phyloP scores from a whole-genome alignment of 257 asterid species.

The Solanum habrochaites region DNA sequence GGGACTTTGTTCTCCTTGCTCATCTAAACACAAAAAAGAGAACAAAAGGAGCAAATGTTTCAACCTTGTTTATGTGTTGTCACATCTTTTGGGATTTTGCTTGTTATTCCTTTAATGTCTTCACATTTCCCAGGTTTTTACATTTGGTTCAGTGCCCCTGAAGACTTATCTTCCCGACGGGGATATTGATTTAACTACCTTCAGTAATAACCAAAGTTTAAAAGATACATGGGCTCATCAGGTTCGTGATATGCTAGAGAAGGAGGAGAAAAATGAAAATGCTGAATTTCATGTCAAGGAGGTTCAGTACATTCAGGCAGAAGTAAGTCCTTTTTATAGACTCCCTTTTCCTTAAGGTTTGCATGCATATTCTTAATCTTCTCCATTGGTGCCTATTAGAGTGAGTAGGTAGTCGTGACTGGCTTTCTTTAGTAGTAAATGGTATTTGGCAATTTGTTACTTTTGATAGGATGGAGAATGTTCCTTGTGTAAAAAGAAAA shows the following conservation, averaged over 20 bases:
- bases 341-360: background rate
- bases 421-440: background rate
- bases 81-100: background rate
- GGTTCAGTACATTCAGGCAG: constrained; percentile 97
- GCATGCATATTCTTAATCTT: background rate
- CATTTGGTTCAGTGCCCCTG: constrained; percentile 90
- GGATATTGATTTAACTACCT: constrained; percentile 83
- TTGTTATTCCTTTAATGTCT: background rate
- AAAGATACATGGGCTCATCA: constrained; percentile 91
- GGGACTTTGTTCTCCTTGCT: background rate
- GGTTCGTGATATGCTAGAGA: constrained; percentile 79
- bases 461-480: background rate
- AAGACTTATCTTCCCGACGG: constrained; percentile 94
- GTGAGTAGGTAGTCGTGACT: background rate
- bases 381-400: background rate
- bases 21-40: background rate
- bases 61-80: background rate
- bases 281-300: constrained; percentile 97
- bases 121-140: constrained; percentile 44
- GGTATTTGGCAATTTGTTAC: background rate
- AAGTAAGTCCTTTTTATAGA: constrained; percentile 32
- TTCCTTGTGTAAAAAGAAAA: background rate
- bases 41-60: background rate
- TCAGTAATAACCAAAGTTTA: constrained; percentile 53
- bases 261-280: constrained; percentile 78